phyloP scores from a whole-genome alignment of 768 basidiomycete species.

The Boletus reticulatus region DNA sequence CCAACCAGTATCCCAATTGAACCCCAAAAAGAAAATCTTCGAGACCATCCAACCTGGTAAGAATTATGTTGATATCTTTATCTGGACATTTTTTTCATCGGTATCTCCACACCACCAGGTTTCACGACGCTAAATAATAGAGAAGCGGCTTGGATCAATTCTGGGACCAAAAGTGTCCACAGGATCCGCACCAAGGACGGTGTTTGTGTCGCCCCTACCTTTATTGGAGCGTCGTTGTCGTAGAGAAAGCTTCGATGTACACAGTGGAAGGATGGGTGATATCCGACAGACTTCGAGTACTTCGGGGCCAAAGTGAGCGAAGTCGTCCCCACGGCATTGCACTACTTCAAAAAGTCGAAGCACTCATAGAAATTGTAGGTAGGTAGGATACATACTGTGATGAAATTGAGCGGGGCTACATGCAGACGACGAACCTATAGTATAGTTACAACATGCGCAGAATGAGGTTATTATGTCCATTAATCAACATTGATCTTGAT shows the following conservation, averaged over 20 bases:
- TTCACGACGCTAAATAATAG: conserved; percentile 85
- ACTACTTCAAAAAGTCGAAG: too few relatives aligned
- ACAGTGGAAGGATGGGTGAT: background rate
- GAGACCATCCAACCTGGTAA: conserved; percentile 92
- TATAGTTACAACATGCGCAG: background rate
- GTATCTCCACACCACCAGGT: conserved; percentile 37
- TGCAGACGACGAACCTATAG: background rate
- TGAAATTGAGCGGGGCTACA: conserved; percentile 9
- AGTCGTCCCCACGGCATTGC: too few relatives aligned
- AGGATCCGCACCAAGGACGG: conserved; percentile 86
- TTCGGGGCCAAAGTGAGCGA: too few relatives aligned
- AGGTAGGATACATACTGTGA: too few relatives aligned
- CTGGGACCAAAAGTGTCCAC: conserved; percentile 73
- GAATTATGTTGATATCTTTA: conserved; percentile 5
- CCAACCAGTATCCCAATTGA: conserved; percentile 77
- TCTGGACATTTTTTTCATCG: background rate
- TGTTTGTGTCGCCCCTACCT: conserved; percentile 72
- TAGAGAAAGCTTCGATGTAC: conserved; percentile 37
- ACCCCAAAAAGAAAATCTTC: conserved; percentile 99
- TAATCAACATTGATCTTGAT: conserved; percentile 45
- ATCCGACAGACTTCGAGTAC: background rate
- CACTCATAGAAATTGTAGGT: too few relatives aligned
- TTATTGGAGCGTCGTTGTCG: conserved; percentile 91
- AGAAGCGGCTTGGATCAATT: conserved; percentile 88
- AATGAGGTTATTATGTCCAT: background rate